These are phyloP conservation scores for Raphanus sativus DNA, from an alignment of 345 rosid species.

Conservation along the genomic window DNA sequence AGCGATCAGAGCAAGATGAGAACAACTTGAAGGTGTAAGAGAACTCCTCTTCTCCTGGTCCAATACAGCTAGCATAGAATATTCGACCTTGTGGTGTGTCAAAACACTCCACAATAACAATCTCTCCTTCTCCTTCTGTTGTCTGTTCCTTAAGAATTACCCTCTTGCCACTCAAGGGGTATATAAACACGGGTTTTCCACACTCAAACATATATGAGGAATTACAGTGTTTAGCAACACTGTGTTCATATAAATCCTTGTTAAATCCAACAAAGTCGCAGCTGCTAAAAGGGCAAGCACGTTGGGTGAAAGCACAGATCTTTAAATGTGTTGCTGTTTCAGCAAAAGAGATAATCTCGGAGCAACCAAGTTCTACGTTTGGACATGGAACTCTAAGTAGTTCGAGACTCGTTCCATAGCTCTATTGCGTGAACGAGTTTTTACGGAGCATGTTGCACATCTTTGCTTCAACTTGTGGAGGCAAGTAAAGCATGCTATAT, in stretches of 20 bases:
- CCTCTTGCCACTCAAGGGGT: not conserved
- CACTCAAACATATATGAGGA: not conserved
- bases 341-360: not conserved
- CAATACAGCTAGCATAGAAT: not conserved
- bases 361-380: not conserved
- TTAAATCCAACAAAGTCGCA: not conserved
- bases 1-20: not conserved
- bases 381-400: not conserved
- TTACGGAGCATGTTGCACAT: not conserved
- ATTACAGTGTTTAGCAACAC: not conserved
- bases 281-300: not conserved
- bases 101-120: slow-evolving; percentile 3
- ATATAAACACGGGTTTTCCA: not conserved
- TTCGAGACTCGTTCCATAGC: not conserved
- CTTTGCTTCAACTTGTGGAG: not conserved
- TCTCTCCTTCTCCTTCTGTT: not conserved
- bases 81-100: not conserved
- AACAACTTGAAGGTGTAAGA: not conserved
- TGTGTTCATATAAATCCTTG: not conserved
- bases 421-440: not conserved
- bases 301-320: not conserved
- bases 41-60: not conserved
- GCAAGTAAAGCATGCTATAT: slow-evolving; percentile 1
- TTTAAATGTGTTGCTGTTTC: not conserved
- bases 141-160: not conserved